A percentile compares a stretch with the other conserved stretches of the same genome.
Conservation (phyloP, 805 yeast species). For the Lipomyces japonicus region DNA sequence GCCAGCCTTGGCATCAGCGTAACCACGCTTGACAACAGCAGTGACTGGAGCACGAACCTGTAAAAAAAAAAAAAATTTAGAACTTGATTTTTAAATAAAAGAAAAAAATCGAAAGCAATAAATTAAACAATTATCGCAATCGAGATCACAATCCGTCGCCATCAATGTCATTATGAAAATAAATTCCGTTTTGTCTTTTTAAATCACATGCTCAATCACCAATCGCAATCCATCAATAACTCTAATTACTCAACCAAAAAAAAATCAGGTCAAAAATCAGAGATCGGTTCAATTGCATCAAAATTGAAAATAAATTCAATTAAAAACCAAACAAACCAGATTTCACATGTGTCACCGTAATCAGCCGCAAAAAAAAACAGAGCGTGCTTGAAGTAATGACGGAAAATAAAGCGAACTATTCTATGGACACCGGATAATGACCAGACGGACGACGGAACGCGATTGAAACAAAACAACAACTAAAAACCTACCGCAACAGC, state of each 20-base stretch:
- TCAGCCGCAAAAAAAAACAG: neutral
- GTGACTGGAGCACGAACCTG: constrained; percentile 17
- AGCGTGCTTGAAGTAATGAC: too few relatives aligned
- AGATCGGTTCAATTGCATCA: neutral
- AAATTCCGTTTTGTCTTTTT: too few relatives aligned
- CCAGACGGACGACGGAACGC: too few relatives aligned
- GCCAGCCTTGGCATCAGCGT: constrained; percentile 91
- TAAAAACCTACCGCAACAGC: constrained; percentile 34
- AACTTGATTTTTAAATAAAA: neutral
- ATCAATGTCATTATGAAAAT: too few relatives aligned
- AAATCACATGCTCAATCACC: too few relatives aligned
- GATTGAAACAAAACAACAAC: neutral
- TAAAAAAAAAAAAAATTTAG: neutral
- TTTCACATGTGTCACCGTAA: neutral
- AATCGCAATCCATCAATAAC: too few relatives aligned
- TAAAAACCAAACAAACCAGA: constrained; percentile 1
- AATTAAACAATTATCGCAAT: too few relatives aligned
- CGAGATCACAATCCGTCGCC: too few relatives aligned
- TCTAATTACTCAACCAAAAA: too few relatives aligned
- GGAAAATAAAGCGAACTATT: too few relatives aligned
- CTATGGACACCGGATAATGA: too few relatives aligned
- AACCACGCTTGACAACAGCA: constrained; percentile 68
- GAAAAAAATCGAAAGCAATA: neutral
- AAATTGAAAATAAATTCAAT: constrained; percentile 1
- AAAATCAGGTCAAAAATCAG: neutral